phyloP scores from a whole-genome alignment of 345 rosid species.

The Aquilaria malaccensis region DNA sequence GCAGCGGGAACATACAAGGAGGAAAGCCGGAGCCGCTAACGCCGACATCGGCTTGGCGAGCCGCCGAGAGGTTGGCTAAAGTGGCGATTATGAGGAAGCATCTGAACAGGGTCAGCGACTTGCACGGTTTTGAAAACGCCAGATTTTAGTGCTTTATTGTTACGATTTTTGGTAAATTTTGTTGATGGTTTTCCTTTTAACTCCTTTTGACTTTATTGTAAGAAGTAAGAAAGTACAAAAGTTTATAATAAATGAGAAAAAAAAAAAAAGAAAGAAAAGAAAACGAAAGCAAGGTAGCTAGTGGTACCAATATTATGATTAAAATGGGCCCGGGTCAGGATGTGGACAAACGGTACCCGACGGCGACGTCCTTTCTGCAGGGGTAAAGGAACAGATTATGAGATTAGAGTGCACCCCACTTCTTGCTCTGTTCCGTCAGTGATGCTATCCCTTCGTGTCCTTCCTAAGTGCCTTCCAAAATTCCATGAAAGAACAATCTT shows the following conservation, averaged over 20 bases:
- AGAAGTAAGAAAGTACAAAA: constrained; percentile 8
- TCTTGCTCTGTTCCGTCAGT: neutral
- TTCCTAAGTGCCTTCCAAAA: too few species aligned
- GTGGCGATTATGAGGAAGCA: constrained; percentile 85
- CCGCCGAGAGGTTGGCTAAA: constrained; percentile 88
- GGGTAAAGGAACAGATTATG: constrained; percentile 3
- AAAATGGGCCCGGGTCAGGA: constrained; percentile 10
- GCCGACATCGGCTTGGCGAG: constrained; percentile 91
- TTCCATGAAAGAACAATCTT: too few species aligned
- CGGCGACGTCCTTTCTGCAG: constrained; percentile 28
- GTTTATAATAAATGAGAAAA: constrained; percentile 1
- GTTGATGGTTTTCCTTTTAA: neutral
- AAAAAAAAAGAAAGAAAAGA: too few species aligned
- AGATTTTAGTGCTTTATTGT: constrained; percentile 44
- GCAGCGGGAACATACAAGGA: constrained; percentile 12
- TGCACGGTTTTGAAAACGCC: constrained; percentile 95
- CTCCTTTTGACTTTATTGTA: constrained; percentile 18
- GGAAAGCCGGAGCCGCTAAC: constrained; percentile 63
- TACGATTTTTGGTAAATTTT: neutral
- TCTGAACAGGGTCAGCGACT: constrained; percentile 87
- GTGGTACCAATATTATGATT: neutral
- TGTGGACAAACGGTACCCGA: constrained; percentile 29
- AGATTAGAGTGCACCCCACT: constrained; percentile 11
- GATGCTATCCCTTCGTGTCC: too few species aligned
- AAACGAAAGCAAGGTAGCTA: too few species aligned